These are phyloP conservation scores for Talaromyces sp. DNA, from an alignment of 2,329 filamentous ascomycete genomes.

Conservation along the genomic window DNA sequence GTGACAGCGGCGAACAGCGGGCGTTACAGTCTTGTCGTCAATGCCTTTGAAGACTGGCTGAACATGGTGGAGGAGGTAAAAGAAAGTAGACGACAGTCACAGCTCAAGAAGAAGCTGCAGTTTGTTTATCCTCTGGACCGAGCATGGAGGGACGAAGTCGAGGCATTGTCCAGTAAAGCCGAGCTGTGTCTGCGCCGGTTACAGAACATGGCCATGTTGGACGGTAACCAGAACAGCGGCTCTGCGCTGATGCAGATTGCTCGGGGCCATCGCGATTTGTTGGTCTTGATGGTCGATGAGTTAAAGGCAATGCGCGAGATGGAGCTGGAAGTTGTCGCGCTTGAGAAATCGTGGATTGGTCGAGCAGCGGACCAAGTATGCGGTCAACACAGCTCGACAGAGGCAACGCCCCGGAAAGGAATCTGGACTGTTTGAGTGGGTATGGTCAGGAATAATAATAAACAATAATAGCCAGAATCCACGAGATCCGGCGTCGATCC, in stretches of 20 bases:
- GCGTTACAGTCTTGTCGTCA: constrained; percentile 24
- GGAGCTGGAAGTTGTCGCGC: constrained; percentile 27
- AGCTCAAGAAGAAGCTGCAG: constrained; percentile 5
- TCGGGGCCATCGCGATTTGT: constrained; percentile 22
- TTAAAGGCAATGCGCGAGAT: constrained; percentile 28
- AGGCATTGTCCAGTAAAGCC: constrained; percentile 24
- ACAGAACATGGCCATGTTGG: constrained; percentile 30
- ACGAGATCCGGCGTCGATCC: too few species aligned
- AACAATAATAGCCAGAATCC: too few species aligned
- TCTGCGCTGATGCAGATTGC: constrained; percentile 25
- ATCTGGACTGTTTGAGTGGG: not conserved
- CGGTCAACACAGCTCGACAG: constrained; percentile 3
- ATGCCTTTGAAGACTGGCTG: constrained; percentile 33
- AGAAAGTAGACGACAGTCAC: constrained; percentile 6
- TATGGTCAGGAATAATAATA: not conserved
- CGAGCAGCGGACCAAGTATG: constrained; percentile 22
- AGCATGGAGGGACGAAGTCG: constrained; percentile 29
- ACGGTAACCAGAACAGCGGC: constrained; percentile 10
- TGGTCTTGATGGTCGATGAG: constrained; percentile 32
- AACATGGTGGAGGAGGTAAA: constrained; percentile 21
- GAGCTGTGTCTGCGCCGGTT: constrained; percentile 30
- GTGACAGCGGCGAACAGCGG: constrained; percentile 21
- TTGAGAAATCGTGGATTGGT: constrained; percentile 29
- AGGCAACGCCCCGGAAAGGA: constrained; percentile 3
- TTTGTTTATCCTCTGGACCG: constrained; percentile 31